phyloP scores from a whole-genome alignment of 495 filamentous ascomycete genomes.

The Talaromyces wortmannii region DNA sequence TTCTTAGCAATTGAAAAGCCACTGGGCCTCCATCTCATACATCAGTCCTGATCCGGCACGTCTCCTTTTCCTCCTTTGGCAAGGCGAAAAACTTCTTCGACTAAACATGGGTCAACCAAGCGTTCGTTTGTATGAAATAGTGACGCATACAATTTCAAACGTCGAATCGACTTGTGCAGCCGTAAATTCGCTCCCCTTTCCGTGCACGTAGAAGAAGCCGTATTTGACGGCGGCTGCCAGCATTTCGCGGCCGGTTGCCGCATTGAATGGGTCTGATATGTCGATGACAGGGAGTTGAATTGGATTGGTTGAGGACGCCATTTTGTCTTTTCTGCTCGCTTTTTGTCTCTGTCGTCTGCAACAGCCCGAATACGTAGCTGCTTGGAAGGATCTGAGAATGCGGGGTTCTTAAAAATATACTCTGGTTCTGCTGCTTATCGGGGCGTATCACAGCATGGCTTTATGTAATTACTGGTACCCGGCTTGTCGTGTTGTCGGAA shows the following conservation, averaged over 20 bases:
- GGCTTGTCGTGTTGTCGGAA: neutral
- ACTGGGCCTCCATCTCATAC: constrained; percentile 22
- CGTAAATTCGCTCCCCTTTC: constrained; percentile 60
- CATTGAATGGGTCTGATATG: constrained; percentile 44
- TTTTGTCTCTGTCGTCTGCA: neutral
- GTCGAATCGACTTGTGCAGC: constrained; percentile 57
- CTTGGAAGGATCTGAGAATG: neutral
- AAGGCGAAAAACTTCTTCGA: constrained; percentile 73
- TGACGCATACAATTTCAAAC: constrained; percentile 60
- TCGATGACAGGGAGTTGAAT: constrained; percentile 74
- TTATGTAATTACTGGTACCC: neutral
- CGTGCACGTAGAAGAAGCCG: constrained; percentile 86
- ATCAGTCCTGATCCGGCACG: constrained; percentile 64
- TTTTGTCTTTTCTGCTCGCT: constrained; percentile 13
- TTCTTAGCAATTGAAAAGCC: constrained; percentile 3
- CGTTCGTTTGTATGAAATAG: constrained; percentile 3
- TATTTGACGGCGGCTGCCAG: constrained; percentile 73
- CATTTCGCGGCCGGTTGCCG: constrained; percentile 59
- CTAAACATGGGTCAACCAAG: constrained; percentile 27
- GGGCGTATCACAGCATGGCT: neutral
- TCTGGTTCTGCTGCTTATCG: neutral
- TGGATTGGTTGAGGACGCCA: constrained; percentile 29
- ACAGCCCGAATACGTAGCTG: neutral
- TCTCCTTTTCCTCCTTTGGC: constrained; percentile 63
- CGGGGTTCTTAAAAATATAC: neutral